Conservation (phyloP, 177 flowering plant genomes). For the Vitis hybrid region DNA sequence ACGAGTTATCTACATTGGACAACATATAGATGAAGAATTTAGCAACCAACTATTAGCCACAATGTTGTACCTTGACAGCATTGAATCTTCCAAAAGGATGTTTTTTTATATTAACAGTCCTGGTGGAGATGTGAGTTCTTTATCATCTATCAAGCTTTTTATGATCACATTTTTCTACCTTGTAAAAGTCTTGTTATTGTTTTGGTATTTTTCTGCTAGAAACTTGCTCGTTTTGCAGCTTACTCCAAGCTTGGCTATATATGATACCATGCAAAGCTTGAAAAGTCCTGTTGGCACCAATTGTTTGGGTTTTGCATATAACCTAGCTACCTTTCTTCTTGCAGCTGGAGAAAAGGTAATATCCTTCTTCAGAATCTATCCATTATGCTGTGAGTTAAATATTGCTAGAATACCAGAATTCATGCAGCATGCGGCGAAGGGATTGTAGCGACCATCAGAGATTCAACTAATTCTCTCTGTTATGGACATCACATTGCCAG, state of each 20-base stretch:
- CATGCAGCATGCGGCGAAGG: neutral
- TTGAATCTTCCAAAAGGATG: conserved; percentile 61
- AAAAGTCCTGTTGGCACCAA: conserved; percentile 75
- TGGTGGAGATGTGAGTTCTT: conserved; percentile 93
- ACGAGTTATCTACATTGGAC: conserved; percentile 77
- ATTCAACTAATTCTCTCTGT: neutral
- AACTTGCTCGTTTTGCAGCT: conserved; percentile 51
- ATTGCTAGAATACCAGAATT: neutral
- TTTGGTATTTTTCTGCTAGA: neutral
- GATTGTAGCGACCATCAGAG: neutral
- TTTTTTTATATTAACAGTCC: conserved; percentile 70
- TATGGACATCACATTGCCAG: neutral
- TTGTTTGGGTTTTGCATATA: conserved; percentile 71
- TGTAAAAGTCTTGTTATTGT: conserved; percentile 3
- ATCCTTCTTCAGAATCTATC: neutral
- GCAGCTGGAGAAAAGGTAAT: conserved; percentile 93
- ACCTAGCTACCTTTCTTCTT: conserved; percentile 78
- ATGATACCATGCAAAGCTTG: conserved; percentile 88
- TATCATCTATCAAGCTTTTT: neutral
- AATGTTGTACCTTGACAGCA: conserved; percentile 87
- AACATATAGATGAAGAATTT: conserved; percentile 72
- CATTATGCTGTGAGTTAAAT: neutral
- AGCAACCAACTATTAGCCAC: conserved; percentile 87
- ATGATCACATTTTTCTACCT: neutral
- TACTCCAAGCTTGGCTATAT: conserved; percentile 79